Base-by-base conservation (phyloP, 75 land plant species). In the Pinus taeda region DNA sequence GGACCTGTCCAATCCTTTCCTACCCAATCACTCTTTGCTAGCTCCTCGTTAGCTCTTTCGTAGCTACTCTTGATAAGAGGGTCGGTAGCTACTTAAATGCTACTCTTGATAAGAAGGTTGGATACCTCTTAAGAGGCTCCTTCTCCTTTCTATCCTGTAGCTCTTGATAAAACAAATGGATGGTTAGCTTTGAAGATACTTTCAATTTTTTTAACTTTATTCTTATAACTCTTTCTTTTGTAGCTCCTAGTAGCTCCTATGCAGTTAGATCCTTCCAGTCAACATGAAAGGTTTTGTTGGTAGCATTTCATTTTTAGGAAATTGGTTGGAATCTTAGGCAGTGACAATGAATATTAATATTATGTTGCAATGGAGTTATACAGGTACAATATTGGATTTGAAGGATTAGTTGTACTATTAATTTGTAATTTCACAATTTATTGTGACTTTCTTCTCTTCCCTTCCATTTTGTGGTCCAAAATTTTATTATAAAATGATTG, bases 231-330 rank as follows among this genome's bases (percentile, higher is more conserved):
- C n/a, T n/a, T n/a, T n/a, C n/a, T n/a, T n/a, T n/a, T n/a, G n/a
- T n/a, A n/a, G n/a, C n/a, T n/a, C n/a, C n/a, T n/a, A n/a, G n/a
- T n/a, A n/a, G n/a, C n/a, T n/a, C n/a, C n/a, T n/a, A n/a, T n/a
- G n/a, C n/a, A n/a, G n/a, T n/a, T n/a, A n/a, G n/a, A 87, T 93
- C 37, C 85, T 93, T 74, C 95, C 93, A 20, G 78, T 87, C 8
- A 85, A 85, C 59, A n/a, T n/a, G n/a, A n/a, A 90, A 78, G 72
- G 93, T 11, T 78, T 90, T 62, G 95, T 93, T 78, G 91, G 95
- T 55, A 93, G 91, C 75, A 74, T 93, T 9, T 89, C 95, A 26
- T 90, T 89, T 0, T 81, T 93, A 30, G 84, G 79, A n/a, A 36
- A 90, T 57, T 93, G 91, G 91, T 75, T 88, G 22, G 42, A 57